These are phyloP conservation scores for Ramaria sp. DNA, from an alignment of 768 basidiomycete genomes.

Conservation along the genomic window DNA sequence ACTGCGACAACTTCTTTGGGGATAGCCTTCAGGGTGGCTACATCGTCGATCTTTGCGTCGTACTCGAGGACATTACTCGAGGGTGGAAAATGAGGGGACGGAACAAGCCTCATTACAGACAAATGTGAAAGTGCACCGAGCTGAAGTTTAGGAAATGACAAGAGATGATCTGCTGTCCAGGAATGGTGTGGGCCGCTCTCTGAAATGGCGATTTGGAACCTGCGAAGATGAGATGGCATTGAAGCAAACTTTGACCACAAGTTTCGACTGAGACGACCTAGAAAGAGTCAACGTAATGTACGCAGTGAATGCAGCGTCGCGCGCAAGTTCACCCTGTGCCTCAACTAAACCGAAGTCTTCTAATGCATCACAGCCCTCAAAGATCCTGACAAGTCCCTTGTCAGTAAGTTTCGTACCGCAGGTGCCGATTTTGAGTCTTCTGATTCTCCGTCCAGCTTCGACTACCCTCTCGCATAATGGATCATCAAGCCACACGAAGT, in stretches of 20 bases:
- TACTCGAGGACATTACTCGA: constrained; percentile 12
- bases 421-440: constrained; percentile 22
- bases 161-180: constrained; percentile 29
- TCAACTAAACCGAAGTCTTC: constrained; percentile 24
- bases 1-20: constrained; percentile 22
- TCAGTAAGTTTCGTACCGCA: constrained; percentile 28
- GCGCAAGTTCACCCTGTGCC: constrained; percentile 23
- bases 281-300: not conserved
- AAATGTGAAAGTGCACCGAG: constrained; percentile 18
- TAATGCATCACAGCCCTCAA: constrained; percentile 25
- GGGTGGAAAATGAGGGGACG: constrained; percentile 16
- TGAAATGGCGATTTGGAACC: constrained; percentile 19
- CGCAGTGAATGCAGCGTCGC: not conserved
- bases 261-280: constrained; percentile 25
- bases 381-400: constrained; percentile 21
- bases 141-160: constrained; percentile 22
- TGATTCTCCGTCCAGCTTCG: constrained; percentile 21
- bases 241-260: constrained; percentile 24
- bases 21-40: constrained; percentile 20
- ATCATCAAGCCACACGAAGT: constrained; percentile 32
- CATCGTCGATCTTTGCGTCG: constrained; percentile 19
- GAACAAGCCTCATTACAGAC: constrained; percentile 19
- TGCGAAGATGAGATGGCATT: constrained; percentile 19
- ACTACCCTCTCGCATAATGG: constrained; percentile 24
- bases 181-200: constrained; percentile 28